Base-by-base conservation (phyloP, 345 rosid species). In the Ailanthus altissimus region DNA sequence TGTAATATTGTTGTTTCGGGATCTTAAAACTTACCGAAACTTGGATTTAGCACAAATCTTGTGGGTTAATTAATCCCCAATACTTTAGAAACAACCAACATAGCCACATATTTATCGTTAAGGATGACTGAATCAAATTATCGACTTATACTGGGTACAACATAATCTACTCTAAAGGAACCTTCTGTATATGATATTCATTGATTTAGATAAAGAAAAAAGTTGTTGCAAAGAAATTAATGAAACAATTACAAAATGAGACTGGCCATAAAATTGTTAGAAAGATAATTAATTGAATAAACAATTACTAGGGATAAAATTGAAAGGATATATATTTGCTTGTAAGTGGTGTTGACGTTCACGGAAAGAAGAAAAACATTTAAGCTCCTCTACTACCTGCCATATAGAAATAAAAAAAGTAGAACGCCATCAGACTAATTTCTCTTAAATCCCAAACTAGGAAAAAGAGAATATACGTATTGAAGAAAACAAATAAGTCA, bases 271-370 rank as follows among this genome's bases (percentile, higher is more conserved):
- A 68, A 62, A 47, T 56, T 47, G 57, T 84, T 75, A 76, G 84
- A 77, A 83, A 67, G 58, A 72, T 25, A 50, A 64, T 40, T 70
- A 21, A 70, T 46, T 70, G 75, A 75, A 32, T 46, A 67, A 76
- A 23, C 32, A 54, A 53, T 68, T 58, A 70, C 53, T n/a, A 51
- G 68, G 14, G 15, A 54, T 38, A 38, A 79, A 61, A 65, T 72
- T 23, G 40, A 76, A 47, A 51, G 69, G 38, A 53, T 47, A 42
- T 38, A 81, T 62, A 84, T 77, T 88, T 89, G 86, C 98, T 92
- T 96, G 99, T 80, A 97, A 86, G 81, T 92, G 89, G 72, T 85
- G 84, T 70, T 94, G 98, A 77, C 99, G 89, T 84, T 97, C 97
- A 70, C 90, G 91, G 83, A 97, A 97, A 38, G 99, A 91, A 73